Evolutionary conservation across 352 stramenopile genomes (phyloP), one percentile per base, ranked within the genome.

Genomic region (Phytophthora boehmeriae): DNA sequence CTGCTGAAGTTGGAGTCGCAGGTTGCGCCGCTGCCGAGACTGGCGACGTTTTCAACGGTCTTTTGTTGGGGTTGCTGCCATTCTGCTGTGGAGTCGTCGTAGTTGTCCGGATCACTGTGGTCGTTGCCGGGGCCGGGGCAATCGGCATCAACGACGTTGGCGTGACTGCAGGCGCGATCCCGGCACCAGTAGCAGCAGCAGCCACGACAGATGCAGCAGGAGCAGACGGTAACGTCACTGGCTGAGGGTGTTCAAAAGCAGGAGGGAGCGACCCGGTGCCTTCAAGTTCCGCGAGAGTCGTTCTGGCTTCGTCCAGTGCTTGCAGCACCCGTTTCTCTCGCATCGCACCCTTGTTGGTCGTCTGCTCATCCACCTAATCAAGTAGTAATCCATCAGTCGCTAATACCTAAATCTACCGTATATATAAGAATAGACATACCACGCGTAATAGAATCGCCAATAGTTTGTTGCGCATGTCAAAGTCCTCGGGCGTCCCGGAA

Each of bases 381-480:
- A n/a, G n/a, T n/a, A n/a, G n/a, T 49, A 48, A 17, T 73, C 23
- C 8, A 54, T 66, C 36, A 69, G 23, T 56, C 41, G 3, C 25
- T 30, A 30, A 30, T 30, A 30, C 25, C n/a, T n/a, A n/a, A n/a
- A n/a, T n/a, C n/a, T n/a, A n/a, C n/a, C 25, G 25, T 30, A 30
- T 30, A 8, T 25, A 5, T 10, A 46, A 4, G 22, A 3, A 27
- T 22, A 6, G 2, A 34, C 66, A 14, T 49, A 79, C 71, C 63
- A 76, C 55, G 49, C 46, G 44, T 0, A 50, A 36, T 42, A 80
- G 56, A 10, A 80, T 75, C 1, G 47, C 64, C n/a, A 76, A 45
- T 60, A 80, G 38, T 44, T 75, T 80, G 59, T 73, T 67, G 48
- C 71, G 71, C 57, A 64, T 62, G n/a, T 71, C 64, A 27, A 76